phyloP scores from a whole-genome alignment of 2,329 filamentous ascomycete species.

The Talaromyces islandicus region DNA sequence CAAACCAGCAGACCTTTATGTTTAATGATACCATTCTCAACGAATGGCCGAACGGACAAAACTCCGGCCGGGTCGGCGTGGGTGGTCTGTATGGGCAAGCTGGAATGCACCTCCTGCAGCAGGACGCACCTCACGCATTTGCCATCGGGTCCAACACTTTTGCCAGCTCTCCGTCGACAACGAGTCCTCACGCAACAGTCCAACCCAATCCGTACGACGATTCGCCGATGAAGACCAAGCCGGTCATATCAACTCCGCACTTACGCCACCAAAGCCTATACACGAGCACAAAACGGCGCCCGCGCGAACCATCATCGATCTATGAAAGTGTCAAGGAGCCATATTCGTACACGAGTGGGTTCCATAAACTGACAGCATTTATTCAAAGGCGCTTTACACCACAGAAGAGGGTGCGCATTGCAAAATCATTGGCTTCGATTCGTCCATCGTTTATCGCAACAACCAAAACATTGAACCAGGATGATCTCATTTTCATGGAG shows the following conservation, averaged over 20 bases:
- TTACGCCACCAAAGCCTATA: constrained; percentile 34
- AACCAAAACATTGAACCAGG: constrained; percentile 77
- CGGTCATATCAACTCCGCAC: constrained; percentile 38
- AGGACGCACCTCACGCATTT: constrained; percentile 51
- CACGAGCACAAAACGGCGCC: constrained; percentile 41
- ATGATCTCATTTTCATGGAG: constrained; percentile 95
- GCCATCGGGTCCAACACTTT: constrained; percentile 54
- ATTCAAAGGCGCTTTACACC: constrained; percentile 72
- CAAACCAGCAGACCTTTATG: constrained; percentile 39
- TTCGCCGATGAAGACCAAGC: constrained; percentile 26
- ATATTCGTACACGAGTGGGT: constrained; percentile 84
- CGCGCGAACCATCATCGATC: constrained; percentile 71
- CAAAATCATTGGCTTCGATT: constrained; percentile 80
- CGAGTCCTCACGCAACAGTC: constrained; percentile 46
- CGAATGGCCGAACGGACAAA: constrained; percentile 39
- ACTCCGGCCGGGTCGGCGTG: constrained; percentile 23
- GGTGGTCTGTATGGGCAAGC: constrained; percentile 31
- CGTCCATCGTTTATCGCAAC: constrained; percentile 90
- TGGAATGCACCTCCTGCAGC: constrained; percentile 34
- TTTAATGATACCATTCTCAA: constrained; percentile 41
- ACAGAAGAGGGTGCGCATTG: constrained; percentile 73
- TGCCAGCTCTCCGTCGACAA: constrained; percentile 53
- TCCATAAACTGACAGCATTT: constrained; percentile 79
- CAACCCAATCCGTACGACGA: constrained; percentile 24
- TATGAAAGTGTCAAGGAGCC: constrained; percentile 87